Base-by-base conservation (phyloP, 1,284 basidiomycete species). In the Golubevia pallescens region DNA sequence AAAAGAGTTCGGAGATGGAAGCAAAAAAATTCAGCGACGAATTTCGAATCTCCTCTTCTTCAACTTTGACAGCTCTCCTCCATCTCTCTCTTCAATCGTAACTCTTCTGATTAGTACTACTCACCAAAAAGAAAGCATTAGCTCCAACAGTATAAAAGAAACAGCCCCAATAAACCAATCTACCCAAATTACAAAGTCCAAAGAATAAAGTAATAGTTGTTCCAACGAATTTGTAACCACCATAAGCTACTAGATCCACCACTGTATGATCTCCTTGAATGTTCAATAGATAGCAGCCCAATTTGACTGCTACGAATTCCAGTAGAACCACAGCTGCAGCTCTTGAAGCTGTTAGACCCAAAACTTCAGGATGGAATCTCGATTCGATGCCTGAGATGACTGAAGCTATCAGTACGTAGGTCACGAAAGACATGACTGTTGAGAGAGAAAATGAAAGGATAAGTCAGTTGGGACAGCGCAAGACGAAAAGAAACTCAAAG, bases 171-270 rank as follows among this genome's bases (percentile, higher is more conserved):
- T 92, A 94, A 52, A 94, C 78, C 20, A 91, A 77, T 24, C n/a
- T n/a, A n/a, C n/a, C n/a, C 70, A 19, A 78, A 60, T 57, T 70
- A 67, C 2, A 77, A 34, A 80, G 53, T 1, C 78, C 77, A 2
- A 80, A 69, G 23, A 70, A 57, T 2, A 84, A 65, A 19, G 80
- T 81, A 57, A 83, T 69, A 7, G 81, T 68, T 1, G 81, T 81
- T 20, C 81, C 81, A 57, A 98, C 93, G 80, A 99, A 99, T 85
- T 99, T 99, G 88, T 99, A 99, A 0, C 97, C 96, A 3, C 92
- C 92, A 83, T 97, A 99, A 3, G 88, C 88, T 14, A 89, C 85
- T 64, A 90, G 76, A 70, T 90, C 89, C 61, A 85, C 70, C 55
- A 81, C 69, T 68, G 91, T 90, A 23, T 90, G 90, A 8, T 91